phyloP scores from a whole-genome alignment of 352 stramenopile genomes.

The Globisporangium alternatum region DNA sequence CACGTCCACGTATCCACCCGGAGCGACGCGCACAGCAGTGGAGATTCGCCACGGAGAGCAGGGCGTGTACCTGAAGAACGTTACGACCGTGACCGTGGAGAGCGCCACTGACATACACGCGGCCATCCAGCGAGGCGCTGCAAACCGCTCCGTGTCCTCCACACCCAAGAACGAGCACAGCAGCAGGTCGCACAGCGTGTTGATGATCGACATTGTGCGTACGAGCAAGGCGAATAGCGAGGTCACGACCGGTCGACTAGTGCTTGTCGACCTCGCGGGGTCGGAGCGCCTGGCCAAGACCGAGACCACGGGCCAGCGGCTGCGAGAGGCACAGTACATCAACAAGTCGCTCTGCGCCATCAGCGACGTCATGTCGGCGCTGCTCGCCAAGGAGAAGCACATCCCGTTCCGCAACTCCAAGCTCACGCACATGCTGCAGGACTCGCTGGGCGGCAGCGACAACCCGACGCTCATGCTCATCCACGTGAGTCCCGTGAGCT shows the following conservation, averaged over 20 bases:
- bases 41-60: slow-evolving; percentile 77
- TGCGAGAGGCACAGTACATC: slow-evolving; percentile 76
- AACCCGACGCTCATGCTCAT: slow-evolving; percentile 59
- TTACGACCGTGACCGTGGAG: slow-evolving; percentile 34
- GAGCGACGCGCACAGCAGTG: slow-evolving; percentile 16
- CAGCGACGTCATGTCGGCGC: slow-evolving; percentile 62
- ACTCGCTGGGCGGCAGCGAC: slow-evolving; percentile 46
- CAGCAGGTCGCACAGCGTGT: slow-evolving; percentile 56
- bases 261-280: slow-evolving; percentile 75
- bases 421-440: slow-evolving; percentile 81
- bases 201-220: slow-evolving; percentile 55
- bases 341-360: slow-evolving; percentile 80
- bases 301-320: slow-evolving; percentile 27
- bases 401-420: slow-evolving; percentile 85
- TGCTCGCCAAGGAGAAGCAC: slow-evolving; percentile 77
- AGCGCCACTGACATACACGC: slow-evolving; percentile 35
- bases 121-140: slow-evolving; percentile 33
- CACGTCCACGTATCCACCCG: slow-evolving; percentile 4
- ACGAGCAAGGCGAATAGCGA: slow-evolving; percentile 44
- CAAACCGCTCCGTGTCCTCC: slow-evolving; percentile 27
- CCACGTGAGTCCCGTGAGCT: slow-evolving; percentile 50
- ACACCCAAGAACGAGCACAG: slow-evolving; percentile 36
- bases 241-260: slow-evolving; percentile 40
- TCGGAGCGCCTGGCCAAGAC: slow-evolving; percentile 68
- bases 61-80: slow-evolving; percentile 71